phyloP scores from a whole-genome alignment of 2,329 filamentous ascomycete genomes.

The Plenodomus lindquistii region DNA sequence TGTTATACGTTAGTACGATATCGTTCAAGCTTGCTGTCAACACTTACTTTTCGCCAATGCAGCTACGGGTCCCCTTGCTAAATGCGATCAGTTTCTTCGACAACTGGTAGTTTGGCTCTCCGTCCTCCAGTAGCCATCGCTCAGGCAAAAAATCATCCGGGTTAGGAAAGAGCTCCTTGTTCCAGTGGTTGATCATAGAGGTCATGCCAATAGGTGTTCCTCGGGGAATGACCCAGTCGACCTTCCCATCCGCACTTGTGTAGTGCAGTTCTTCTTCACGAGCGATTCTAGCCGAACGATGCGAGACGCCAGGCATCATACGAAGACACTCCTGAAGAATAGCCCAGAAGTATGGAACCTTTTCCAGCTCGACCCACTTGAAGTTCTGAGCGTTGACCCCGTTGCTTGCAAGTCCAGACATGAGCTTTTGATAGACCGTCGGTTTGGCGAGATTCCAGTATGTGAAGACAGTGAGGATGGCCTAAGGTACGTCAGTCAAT shows the following conservation, averaged over 20 bases:
- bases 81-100: conserved; percentile 31
- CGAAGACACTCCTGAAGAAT: conserved; percentile 42
- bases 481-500: conserved; percentile 23
- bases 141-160: conserved; percentile 36
- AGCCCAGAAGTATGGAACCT: conserved; percentile 38
- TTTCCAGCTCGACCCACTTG: conserved; percentile 30
- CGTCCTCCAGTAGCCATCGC: conserved; percentile 36
- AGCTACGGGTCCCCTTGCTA: conserved; percentile 33
- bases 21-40: neutral
- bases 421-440: conserved; percentile 21
- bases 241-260: conserved; percentile 21
- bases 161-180: conserved; percentile 37
- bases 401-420: conserved; percentile 22
- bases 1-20: neutral
- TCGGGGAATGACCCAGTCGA: conserved; percentile 27
- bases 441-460: conserved; percentile 42
- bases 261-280: conserved; percentile 25
- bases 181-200: conserved; percentile 37
- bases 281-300: conserved; percentile 23
- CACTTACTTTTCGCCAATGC: conserved; percentile 37
- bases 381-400: conserved; percentile 14
- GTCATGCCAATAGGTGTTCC: conserved; percentile 36
- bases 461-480: conserved; percentile 35
- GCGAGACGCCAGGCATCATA: conserved; percentile 37
- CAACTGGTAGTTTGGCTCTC: conserved; percentile 20